These are phyloP conservation scores for Geotrichum ghanense DNA, from an alignment of 805 yeast genomes.

Conservation along the genomic window DNA sequence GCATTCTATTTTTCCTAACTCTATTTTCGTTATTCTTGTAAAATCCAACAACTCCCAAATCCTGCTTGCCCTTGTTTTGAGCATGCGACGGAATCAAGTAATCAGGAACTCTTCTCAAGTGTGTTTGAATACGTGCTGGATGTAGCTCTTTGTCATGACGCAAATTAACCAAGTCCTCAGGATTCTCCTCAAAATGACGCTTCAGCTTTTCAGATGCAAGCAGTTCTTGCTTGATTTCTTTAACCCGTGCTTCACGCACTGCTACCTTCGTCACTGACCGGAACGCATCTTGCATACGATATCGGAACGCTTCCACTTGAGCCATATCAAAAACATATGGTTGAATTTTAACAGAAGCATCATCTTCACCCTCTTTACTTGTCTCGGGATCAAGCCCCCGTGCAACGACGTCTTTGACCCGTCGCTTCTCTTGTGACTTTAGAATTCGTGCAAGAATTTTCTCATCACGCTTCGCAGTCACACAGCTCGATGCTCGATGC, in stretches of 20 bases:
- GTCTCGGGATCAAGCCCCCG: not conserved
- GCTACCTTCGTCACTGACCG: conserved; percentile 86
- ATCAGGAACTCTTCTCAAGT: conserved; percentile 85
- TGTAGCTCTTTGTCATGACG: conserved; percentile 89
- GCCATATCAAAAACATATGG: conserved; percentile 87
- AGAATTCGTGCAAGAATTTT: conserved; percentile 67
- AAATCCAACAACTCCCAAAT: conserved; percentile 15
- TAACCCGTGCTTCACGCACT: conserved; percentile 84
- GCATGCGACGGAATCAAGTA: conserved; percentile 68
- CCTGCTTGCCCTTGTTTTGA: conserved; percentile 6
- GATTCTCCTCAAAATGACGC: conserved; percentile 94
- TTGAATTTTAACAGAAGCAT: conserved; percentile 12
- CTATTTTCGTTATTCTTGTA: conserved; percentile 16
- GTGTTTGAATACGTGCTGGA: conserved; percentile 69
- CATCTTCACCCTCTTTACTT: conserved; percentile 1
- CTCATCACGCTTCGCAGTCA: conserved; percentile 73
- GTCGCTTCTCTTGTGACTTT: conserved; percentile 62
- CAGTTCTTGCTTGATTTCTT: conserved; percentile 78
- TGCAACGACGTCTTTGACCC: conserved; percentile 36
- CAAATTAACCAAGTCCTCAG: conserved; percentile 78
- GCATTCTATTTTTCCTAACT: conserved; percentile 15
- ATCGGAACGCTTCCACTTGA: conserved; percentile 91
- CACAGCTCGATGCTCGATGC: conserved; percentile 67
- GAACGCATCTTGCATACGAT: conserved; percentile 94
- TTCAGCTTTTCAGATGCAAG: conserved; percentile 81